These are phyloP conservation scores for Knufia fluminis DNA, from an alignment of 2,329 filamentous ascomycete species.

Conservation along the genomic window DNA sequence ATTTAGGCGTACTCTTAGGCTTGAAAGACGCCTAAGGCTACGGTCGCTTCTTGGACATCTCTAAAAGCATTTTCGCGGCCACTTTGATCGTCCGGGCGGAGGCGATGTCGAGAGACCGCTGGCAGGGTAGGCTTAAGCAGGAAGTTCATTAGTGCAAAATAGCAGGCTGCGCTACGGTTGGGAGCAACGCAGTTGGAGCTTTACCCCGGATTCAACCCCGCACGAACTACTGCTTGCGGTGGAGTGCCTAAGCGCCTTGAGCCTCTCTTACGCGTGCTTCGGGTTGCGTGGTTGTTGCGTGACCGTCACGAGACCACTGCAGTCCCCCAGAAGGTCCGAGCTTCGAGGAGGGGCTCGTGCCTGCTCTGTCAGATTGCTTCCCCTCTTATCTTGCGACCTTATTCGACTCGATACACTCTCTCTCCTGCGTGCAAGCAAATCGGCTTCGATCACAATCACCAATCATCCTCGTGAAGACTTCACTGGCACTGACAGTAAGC, in stretches of 20 bases:
- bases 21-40: no score
- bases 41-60: no score
- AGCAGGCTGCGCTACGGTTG: not conserved
- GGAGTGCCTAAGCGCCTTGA: not conserved
- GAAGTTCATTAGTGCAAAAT: no score
- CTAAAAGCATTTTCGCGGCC: no score
- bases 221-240: not conserved
- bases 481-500: conserved; percentile 1
- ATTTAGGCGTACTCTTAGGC: no score
- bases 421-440: conserved; percentile 8
- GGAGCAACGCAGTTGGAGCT: not conserved
- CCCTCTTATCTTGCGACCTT: not conserved
- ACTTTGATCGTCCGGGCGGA: no score
- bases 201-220: not conserved
- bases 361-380: not conserved
- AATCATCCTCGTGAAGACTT: conserved; percentile 1
- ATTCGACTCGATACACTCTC: not conserved
- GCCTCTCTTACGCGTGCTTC: no score
- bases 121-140: no score
- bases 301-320: not conserved
- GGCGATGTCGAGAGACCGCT: no score
- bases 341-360: conserved; percentile 1
- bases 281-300: no score
- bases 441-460: conserved; percentile 2
- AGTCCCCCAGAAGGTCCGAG: not conserved